phyloP scores from a whole-genome alignment of 2,329 filamentous ascomycete species.

The Neofusicoccum laricinum region DNA sequence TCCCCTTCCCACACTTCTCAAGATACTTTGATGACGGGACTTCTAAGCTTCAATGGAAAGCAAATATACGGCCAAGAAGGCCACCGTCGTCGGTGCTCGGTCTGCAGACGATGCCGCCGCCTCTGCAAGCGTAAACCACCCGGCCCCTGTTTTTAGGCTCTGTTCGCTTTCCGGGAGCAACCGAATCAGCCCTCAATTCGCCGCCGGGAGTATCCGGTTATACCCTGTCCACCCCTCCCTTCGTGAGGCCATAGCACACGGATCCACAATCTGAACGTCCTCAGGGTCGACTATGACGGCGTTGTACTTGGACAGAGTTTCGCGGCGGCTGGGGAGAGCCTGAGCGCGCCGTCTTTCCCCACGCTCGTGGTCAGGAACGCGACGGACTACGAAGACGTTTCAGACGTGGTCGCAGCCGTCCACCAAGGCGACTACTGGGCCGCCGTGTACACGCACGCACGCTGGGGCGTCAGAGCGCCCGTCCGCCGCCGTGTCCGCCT shows the following conservation, averaged over 20 bases:
- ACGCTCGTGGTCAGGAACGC: constrained; percentile 28
- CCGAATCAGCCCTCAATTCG: background rate
- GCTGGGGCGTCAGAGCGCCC: constrained; percentile 38
- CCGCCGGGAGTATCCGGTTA: background rate
- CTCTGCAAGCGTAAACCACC: too few relatives aligned
- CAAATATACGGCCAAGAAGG: too few relatives aligned
- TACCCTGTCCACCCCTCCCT: too few relatives aligned
- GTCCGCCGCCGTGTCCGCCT: constrained; percentile 30
- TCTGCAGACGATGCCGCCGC: too few relatives aligned
- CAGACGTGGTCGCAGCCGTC: constrained; percentile 30
- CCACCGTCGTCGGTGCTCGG: too few relatives aligned
- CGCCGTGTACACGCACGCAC: constrained; percentile 24
- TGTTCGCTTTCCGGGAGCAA: background rate
- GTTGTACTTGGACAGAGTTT: constrained; percentile 35
- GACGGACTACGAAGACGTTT: constrained; percentile 25
- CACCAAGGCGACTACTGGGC: constrained; percentile 36
- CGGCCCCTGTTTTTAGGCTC: background rate
- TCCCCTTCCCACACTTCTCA: too few relatives aligned
- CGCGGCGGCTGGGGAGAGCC: constrained; percentile 27
- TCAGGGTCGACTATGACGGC: constrained; percentile 40
- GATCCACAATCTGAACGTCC: constrained; percentile 34
- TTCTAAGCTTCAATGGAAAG: too few relatives aligned
- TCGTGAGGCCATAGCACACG: too few relatives aligned
- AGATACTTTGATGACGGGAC: too few relatives aligned
- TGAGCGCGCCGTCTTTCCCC: constrained; percentile 29